These are phyloP conservation scores for Purpureocillium lavendulum DNA, from an alignment of 2,329 filamentous ascomycete species.

Conservation along the genomic window DNA sequence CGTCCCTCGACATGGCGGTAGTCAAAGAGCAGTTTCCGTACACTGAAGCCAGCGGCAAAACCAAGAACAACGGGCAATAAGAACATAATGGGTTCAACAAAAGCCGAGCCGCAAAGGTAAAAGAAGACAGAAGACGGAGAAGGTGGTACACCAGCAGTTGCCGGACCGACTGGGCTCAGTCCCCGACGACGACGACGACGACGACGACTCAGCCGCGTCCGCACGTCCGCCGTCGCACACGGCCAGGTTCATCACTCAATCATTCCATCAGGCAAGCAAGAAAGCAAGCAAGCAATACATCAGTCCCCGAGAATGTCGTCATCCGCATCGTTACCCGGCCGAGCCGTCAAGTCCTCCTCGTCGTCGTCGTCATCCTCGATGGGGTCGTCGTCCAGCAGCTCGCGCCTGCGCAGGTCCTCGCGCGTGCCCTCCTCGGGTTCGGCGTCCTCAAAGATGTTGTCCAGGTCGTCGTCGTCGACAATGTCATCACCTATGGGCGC, in stretches of 20 bases:
- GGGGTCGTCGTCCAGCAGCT: constrained; percentile 43
- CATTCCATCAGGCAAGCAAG: no score
- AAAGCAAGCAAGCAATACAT: constrained; percentile 7
- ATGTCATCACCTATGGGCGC: constrained; percentile 33
- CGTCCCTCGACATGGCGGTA: background rate
- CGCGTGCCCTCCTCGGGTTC: constrained; percentile 50
- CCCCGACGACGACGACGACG: no score
- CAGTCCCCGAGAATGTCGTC: constrained; percentile 39
- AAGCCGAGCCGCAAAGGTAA: no score
- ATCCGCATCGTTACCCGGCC: constrained; percentile 28
- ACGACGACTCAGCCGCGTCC: no score
- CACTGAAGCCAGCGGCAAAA: background rate
- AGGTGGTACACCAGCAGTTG: no score
- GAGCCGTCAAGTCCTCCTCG: constrained; percentile 20
- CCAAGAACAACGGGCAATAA: no score
- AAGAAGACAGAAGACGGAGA: no score
- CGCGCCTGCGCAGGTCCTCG: constrained; percentile 48
- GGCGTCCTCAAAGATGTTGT: constrained; percentile 35
- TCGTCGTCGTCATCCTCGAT: constrained; percentile 22
- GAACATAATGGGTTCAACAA: no score
- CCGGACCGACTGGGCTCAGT: no score
- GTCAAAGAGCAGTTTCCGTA: background rate
- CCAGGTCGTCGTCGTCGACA: constrained; percentile 28
- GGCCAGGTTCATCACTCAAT: no score
- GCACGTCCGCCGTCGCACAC: no score